Evolutionary conservation across 2,329 filamentous ascomycete genomes (phyloP), one percentile per base, ranked within the genome.

Genomic region (Aquanectria penicillioides): DNA sequence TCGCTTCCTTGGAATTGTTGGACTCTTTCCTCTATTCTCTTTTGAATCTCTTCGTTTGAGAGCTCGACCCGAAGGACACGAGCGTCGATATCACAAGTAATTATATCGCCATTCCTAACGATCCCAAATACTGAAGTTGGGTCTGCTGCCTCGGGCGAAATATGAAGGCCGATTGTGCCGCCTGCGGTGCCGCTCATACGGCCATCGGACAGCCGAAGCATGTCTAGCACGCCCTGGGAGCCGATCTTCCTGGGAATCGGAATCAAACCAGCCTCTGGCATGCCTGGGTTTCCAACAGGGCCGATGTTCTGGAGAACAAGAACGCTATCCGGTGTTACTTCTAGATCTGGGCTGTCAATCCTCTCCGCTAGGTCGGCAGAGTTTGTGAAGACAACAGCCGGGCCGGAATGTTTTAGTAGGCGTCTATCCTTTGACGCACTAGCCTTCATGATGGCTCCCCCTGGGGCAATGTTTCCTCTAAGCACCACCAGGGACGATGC

Each of bases 261-360:
- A 1, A 86, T 78, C 22, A 85, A 72, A 0, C 83, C 83, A 54
- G 95, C 93, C 75, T 97, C 94, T 2, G 93, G 94, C 94, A 97
- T 97, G 11, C 94, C 94, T 0, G 94, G 94, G 2, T 92, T 93
- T 17, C 93, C 93, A 50, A 95, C 92, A 0, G 93, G 94, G 0
- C 94, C 94, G 70, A 97, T 94, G 61, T 93, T 94, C 63, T 93
- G 88, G 22, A 97, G 88, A 4, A 97, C 88, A 1, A 97, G 81
- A 8, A 97, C 93, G 38, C 78, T 81, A 34, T 83, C 74, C 0
- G 73, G 63, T 0, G 72, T 72, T 1, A 96, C 86, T 25, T 92
- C 89, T 55, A 97, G 86, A 23, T 73, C 68, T 0, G 80, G 78
- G 36, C 78, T 76, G 55, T 86, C 83, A 23, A 86, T 77, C 7